A percentile compares a stretch with the other conserved stretches of the same genome.
phyloP scores from a whole-genome alignment of 148 eudicot genomes.

The Vaccinium corymbosum region DNA sequence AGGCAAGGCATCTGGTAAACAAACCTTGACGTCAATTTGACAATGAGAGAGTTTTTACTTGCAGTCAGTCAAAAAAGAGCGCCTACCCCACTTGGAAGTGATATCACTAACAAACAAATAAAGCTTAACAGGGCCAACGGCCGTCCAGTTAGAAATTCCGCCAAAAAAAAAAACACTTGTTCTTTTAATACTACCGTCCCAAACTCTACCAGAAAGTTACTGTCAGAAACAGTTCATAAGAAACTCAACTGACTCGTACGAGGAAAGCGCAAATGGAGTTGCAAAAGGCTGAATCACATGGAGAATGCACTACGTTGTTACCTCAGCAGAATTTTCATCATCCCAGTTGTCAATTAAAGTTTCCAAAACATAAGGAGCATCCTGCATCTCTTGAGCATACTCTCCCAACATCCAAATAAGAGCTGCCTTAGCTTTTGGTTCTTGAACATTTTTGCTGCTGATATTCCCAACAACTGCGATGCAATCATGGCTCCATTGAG shows the following conservation, averaged over 20 bases:
- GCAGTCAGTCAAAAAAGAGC: background rate
- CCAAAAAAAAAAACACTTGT: background rate
- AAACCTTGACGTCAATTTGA: background rate
- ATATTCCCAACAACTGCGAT: constrained; percentile 98
- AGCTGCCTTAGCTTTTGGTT: constrained; percentile 99
- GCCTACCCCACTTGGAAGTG: background rate
- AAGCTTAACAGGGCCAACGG: background rate
- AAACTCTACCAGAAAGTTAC: constrained; percentile 2
- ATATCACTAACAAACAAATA: background rate
- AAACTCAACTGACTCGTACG: background rate
- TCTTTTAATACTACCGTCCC: background rate
- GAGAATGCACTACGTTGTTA: constrained; percentile 25
- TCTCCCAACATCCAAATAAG: constrained; percentile 99
- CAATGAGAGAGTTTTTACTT: background rate
- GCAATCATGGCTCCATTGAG: constrained; percentile 99
- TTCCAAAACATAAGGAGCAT: constrained; percentile 91
- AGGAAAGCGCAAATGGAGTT: constrained; percentile 6
- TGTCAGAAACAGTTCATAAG: background rate
- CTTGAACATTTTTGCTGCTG: constrained; percentile 95
- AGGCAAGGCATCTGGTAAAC: background rate
- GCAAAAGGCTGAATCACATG: background rate
- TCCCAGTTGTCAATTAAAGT: constrained; percentile 87
- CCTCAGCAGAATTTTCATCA: constrained; percentile 97
- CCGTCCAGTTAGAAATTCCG: background rate
- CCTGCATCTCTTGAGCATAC: constrained; percentile 97